Evolutionary conservation across 169 alveolate species (phyloP).

Genomic region (Eimeria tenella): DNA sequence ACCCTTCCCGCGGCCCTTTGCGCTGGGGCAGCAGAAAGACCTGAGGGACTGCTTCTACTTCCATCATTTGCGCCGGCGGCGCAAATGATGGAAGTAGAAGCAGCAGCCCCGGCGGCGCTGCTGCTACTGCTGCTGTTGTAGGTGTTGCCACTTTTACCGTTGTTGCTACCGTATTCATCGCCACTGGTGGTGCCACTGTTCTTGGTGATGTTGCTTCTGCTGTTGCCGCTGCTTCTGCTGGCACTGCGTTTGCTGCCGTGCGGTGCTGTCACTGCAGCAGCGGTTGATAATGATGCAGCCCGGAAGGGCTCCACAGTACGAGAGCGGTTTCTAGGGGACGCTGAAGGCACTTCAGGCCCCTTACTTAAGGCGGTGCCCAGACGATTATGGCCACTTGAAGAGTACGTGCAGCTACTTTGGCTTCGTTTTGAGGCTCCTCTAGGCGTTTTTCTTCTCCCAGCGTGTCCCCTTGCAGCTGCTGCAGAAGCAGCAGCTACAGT

Average conservation of each 20-base stretch:
- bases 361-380: not conserved
- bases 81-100: not conserved
- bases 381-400: not conserved
- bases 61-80: not conserved
- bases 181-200: not conserved
- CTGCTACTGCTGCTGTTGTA: not conserved
- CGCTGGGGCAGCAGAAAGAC: not conserved
- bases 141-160: not conserved
- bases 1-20: not conserved
- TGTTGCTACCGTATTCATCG: not conserved
- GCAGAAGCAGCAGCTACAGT: not conserved
- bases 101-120: not conserved
- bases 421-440: not conserved
- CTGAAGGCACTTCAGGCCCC: too few relatives aligned
- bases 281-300: not conserved
- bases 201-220: not conserved
- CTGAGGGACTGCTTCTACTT: not conserved
- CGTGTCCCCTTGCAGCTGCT: not conserved
- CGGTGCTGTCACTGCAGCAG: not conserved
- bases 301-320: not conserved
- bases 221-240: not conserved
- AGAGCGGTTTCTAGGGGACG: not conserved
- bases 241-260: not conserved
- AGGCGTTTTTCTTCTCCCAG: not conserved
- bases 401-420: conserved; percentile 15